A percentile compares a stretch with the other conserved stretches of the same genome.
Conservation (phyloP, 179 eudicot genomes). For the Vitellaria paradoxa region DNA sequence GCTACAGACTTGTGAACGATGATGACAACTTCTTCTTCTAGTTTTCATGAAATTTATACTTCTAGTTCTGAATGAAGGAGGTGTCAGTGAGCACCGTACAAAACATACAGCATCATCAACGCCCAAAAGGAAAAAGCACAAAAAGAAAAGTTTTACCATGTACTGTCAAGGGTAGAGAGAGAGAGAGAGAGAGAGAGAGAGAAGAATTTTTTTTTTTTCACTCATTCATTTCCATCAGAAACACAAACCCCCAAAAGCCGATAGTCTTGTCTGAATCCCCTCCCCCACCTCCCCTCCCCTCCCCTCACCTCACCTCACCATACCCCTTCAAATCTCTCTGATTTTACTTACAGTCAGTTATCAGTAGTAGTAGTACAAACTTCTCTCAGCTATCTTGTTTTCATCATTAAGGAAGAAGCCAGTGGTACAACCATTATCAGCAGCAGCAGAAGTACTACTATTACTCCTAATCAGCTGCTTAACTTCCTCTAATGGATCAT, state of each 20-base stretch:
- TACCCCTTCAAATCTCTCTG: constrained; percentile 11
- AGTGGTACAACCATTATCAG: neutral
- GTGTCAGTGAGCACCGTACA: constrained; percentile 2
- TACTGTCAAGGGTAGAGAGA: constrained; percentile 8
- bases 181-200: constrained; percentile 4
- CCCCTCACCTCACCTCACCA: constrained; percentile 4
- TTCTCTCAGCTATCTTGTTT: constrained; percentile 22
- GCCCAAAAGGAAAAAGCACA: constrained; percentile 28
- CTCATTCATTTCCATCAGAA: constrained; percentile 13
- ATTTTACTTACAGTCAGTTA: constrained; percentile 14
- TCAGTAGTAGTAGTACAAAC: constrained; percentile 21
- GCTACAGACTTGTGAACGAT: neutral
- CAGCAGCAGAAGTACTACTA: neutral
- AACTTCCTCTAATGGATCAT: constrained; percentile 27
- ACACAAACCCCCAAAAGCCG: constrained; percentile 26
- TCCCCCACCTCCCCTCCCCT: constrained; percentile 7
- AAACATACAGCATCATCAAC: neutral
- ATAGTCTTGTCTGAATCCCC: constrained; percentile 4
- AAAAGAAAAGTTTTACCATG: constrained; percentile 13
- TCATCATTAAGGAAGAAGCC: constrained; percentile 21
- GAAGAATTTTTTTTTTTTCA: neutral
- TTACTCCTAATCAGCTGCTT: constrained; percentile 25
- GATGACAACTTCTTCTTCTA: neutral
- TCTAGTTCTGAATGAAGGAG: neutral
- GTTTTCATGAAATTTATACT: constrained; percentile 6